A percentile compares a stretch with the other conserved stretches of the same genome.
These are phyloP conservation scores for Phaeosphaeriaceae sp. DNA, from an alignment of 2,329 filamentous ascomycete species.

Conservation along the genomic window DNA sequence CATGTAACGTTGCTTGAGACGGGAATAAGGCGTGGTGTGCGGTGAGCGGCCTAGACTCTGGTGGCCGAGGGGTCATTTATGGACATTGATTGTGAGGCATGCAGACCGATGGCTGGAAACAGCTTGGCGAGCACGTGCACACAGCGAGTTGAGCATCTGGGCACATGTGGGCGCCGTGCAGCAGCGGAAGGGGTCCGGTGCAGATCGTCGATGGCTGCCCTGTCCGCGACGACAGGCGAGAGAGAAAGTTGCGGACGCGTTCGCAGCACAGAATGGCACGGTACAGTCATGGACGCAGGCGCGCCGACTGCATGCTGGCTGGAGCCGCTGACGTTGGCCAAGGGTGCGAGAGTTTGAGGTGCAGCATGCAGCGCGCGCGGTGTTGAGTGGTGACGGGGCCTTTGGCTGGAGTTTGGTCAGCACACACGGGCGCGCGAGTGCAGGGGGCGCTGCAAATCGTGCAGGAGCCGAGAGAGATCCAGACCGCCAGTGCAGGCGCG, in stretches of 20 bases:
- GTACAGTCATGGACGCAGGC: not conserved
- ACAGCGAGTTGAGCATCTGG: not conserved
- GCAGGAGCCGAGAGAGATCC: conserved; percentile 26
- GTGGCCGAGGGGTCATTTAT: not conserved
- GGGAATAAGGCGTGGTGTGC: not conserved
- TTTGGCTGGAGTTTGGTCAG: not conserved
- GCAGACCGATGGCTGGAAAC: not conserved
- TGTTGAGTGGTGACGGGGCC: not conserved
- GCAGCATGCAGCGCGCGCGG: not conserved
- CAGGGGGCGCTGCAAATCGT: conserved; percentile 18
- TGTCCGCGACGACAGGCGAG: no score
- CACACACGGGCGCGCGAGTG: not conserved
- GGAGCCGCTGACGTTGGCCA: conserved; percentile 17
- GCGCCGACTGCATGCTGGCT: not conserved
- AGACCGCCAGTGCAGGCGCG: conserved; percentile 29
- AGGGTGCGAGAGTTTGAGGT: not conserved
- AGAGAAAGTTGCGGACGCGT: not conserved
- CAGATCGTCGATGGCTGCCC: no score
- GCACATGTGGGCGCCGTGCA: not conserved
- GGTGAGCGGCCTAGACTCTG: not conserved
- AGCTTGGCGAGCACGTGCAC: not conserved
- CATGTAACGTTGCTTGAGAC: not conserved
- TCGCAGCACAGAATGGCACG: not conserved
- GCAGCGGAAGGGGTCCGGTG: no score
- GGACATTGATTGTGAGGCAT: not conserved